These are phyloP conservation scores for Sextonia rubra DNA, from an alignment of 164 flowering plant species.

Conservation along the genomic window DNA sequence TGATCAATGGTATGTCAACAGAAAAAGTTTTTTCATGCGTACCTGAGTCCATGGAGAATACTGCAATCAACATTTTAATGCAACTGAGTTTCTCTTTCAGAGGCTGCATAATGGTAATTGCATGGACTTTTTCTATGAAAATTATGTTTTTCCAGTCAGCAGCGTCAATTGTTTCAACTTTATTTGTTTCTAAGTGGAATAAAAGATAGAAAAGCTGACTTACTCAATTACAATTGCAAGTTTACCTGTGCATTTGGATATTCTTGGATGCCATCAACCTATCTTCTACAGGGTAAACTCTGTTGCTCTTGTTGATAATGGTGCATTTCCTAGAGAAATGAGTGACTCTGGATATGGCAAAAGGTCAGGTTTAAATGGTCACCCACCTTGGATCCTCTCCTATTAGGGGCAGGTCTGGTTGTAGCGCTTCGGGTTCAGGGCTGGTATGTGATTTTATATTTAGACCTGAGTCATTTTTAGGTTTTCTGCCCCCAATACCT, in stretches of 20 bases:
- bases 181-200: background rate
- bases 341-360: no score
- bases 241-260: background rate
- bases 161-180: background rate
- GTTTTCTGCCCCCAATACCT: no score
- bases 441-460: no score
- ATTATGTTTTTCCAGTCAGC: background rate
- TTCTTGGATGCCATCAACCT: background rate
- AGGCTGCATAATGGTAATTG: conserved; percentile 78
- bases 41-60: conserved; percentile 58
- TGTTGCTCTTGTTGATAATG: background rate
- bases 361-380: no score
- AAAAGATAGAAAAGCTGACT: background rate
- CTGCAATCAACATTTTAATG: conserved; percentile 72
- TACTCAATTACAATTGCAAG: background rate
- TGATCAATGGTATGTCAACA: conserved; percentile 35
- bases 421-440: no score
- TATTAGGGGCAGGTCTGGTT: no score
- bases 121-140: background rate
- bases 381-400: no score
- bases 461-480: no score
- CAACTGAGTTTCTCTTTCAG: conserved; percentile 78
- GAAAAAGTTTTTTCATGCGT: conserved; percentile 52
- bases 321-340: no score
- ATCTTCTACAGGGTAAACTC: background rate